Base-by-base conservation (phyloP, 2,329 filamentous ascomycete genomes). In the Calcarisporium arbuscula region DNA sequence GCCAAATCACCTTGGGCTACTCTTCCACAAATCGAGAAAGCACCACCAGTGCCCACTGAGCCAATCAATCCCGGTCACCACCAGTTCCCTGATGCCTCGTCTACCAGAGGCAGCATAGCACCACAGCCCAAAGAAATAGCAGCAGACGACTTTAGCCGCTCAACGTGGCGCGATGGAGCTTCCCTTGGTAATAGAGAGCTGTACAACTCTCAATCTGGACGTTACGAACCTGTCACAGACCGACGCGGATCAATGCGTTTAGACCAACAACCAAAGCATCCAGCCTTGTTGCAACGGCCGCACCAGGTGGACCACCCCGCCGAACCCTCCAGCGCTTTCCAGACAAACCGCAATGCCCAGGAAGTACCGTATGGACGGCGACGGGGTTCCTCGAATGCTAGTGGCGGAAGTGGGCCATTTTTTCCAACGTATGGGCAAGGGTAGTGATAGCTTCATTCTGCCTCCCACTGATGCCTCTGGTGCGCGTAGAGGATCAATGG, bases 121-220 rank as follows among this genome's bases (percentile, higher is more conserved):
- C 69, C 68, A 14, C 67, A 52, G 1, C 14, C 25, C 17, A 86
- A 87, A 52, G 89, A 96, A 54, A 94, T 95, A 43, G 86, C 88
- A 6, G 85, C 89, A 0, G 92, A 96, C 57, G 90, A 95, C 46
- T 96, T 95, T 52, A 94, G 82, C 55, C 76, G 92, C 42, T 77
- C 82, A 34, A 75, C 80, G 21, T 94, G 85, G 81, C 75, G 84
- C 50, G 87, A 95, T 42, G 74, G 80, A 5, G 68, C 71, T 22
- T 54, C 67, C 1, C 68, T 74, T 36, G 68, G 72, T 9, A 80
- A 77, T 42, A 72, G 85, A 37, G 89, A 96, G 57, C 68, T 96
- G 0, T 96, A 80, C 64, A 95, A 96, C 56, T 94, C 90, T n/a
- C 84, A 94, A 36, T 95, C 87, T 35, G 90, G 90, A 14, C 82